Percentiles rank a stretch among this genome's conserved stretches.
These are phyloP conservation scores for Amaranthus tricolor DNA, from an alignment of 179 eudicot genomes.

Conservation along the genomic window DNA sequence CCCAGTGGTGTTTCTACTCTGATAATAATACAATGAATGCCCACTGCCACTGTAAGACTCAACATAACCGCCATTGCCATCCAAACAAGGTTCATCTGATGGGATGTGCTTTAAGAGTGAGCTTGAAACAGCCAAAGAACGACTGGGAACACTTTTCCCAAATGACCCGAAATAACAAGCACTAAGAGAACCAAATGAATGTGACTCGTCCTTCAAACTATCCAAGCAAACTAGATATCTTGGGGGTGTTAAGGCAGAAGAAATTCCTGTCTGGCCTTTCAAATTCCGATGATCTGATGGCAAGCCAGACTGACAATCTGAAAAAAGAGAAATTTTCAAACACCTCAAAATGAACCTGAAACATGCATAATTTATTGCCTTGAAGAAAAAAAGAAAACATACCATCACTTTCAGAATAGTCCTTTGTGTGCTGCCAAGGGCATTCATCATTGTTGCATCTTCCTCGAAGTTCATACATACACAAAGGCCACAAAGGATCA, in stretches of 20 bases:
- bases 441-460: conserved; percentile 81
- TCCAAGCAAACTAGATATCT: conserved; percentile 55
- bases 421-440: conserved; percentile 63
- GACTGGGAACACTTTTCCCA: conserved; percentile 47
- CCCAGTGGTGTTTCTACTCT: conserved; percentile 42
- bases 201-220: conserved; percentile 41
- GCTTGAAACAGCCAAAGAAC: conserved; percentile 51
- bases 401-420: conserved; percentile 41
- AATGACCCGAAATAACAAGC: conserved; percentile 31
- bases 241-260: conserved; percentile 44
- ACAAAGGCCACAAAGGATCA: conserved; percentile 70
- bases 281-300: conserved; percentile 22
- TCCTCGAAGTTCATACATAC: conserved; percentile 79
- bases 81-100: conserved; percentile 51
- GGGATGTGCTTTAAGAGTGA: conserved; percentile 40
- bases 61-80: conserved; percentile 53
- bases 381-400: not conserved
- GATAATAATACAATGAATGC: conserved; percentile 47
- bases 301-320: conserved; percentile 41
- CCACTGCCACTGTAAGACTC: conserved; percentile 49
- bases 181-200: conserved; percentile 31
- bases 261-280: conserved; percentile 19
- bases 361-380: not conserved
- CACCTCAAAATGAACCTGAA: not conserved
- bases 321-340: conserved; percentile 18